Base-by-base conservation (phyloP, 345 rosid genomes). In the Cardamine resedifolia region DNA sequence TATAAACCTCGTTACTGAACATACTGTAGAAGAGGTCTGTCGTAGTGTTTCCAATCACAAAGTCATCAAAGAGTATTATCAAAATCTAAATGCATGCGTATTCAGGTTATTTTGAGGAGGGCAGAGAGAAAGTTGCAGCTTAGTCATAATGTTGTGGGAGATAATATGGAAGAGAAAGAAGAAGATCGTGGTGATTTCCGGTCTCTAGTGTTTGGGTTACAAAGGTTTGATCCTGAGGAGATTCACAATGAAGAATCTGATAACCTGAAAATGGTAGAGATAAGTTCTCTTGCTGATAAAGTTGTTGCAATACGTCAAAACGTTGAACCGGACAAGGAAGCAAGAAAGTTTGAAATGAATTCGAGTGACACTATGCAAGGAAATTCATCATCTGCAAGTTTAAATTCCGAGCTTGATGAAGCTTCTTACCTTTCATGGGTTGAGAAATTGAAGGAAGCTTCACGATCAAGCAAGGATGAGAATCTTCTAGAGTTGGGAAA, bases 341-440 rank as follows among this genome's bases (percentile, higher is more conserved):
- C 79, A 11, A 72, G 68, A 64, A 87, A 81, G 73, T 81, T 87
- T 72, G 89, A 84, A 78, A 73, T 90, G 1, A 78, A 78, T 75
- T 71, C 81, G 8, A 68, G 52, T 63, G 82, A 82, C 68, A 36
- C 74, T 58, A 53, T 67, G 74, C 51, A 26, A 65, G 80, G 65
- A 68, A 53, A 12, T 10, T 80, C 81, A 71, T 60, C 85, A 45
- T 77, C 77, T 12, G 70, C 47, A 6, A 38, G 26, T 76, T 63
- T 73, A 71, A 74, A 86, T 71, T 76, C 90, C 51, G 88, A 80
- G 83, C 84, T 90, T 76, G 91, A 88, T 69, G 97, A 93, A 80
- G 91, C 86, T 76, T 86, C 93, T 19, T 92, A 90, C 83, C 88
- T 80, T 33, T 80, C 89, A 45, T 90, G 98, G 98, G 84, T 90